Evolutionary conservation across 2,329 filamentous ascomycete species (phyloP), one percentile per base, ranked within the genome.

Genomic region (Sporothrix mexicana): DNA sequence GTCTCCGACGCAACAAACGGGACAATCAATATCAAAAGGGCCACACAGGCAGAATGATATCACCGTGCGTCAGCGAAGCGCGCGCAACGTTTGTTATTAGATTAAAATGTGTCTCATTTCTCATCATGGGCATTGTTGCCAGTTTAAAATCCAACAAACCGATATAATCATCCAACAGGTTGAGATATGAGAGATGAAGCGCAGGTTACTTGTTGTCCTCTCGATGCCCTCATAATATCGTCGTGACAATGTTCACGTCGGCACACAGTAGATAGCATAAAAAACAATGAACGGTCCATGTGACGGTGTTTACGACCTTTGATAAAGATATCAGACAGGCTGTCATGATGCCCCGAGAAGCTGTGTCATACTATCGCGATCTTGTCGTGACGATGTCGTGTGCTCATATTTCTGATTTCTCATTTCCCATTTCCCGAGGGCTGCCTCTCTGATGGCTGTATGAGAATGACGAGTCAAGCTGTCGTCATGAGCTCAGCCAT

Each of bases 91-190:
- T 3, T 5, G 30, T 23, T 43, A n/a, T 47, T 67, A 67, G 15
- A 69, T 69, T 53, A 47, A 45, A 41, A 15, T 70, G 41, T 70
- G 23, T 59, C 41, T 61, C 41, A 25, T 70, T 6, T 45, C 53
- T 25, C 49, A 30, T 23, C 20, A 3, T 3, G 4, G 23, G 20
- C 51, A n/a, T 25, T 55, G 7, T 25, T 10, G 20, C 7, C 51
- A 25, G 7, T 25, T 3, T 4, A 9, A 20, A 23, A 25, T n/a
- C 51, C 51, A 55, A 55, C 51, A 55, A 10, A 25, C 30, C 30
- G 30, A 36, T 17, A 8, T 53, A 1, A 9, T n/a, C 15, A 53
- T 9, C 49, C 49, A 53, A 49, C 10, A 49, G 10, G 3, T 15
- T 17, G 12, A 15, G 10, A 7, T 15, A 55, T 25, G 55, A 8